phyloP scores from a whole-genome alignment of 2,329 filamentous ascomycete species.

The Cladophialophora yegresii region DNA sequence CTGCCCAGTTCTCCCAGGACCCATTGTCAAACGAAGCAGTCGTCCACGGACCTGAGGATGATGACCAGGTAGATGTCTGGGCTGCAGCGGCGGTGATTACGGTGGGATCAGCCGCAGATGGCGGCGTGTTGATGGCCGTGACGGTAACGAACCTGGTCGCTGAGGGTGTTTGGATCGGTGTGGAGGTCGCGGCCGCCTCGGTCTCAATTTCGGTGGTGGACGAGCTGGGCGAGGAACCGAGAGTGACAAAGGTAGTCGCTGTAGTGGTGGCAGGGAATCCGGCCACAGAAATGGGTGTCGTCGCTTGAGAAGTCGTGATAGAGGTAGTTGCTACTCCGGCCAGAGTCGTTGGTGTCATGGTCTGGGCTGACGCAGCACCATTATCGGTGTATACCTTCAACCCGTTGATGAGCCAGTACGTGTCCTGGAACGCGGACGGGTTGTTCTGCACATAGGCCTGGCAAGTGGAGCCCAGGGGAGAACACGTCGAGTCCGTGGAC shows the following conservation, averaged over 20 bases:
- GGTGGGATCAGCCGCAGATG: background rate
- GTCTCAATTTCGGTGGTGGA: background rate
- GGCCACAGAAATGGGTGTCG: background rate
- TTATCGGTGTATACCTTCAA: constrained; percentile 33
- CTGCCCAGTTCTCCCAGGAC: background rate
- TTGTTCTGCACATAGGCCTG: constrained; percentile 70
- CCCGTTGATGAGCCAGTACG: constrained; percentile 50
- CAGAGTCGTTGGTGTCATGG: too few relatives aligned
- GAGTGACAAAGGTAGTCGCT: constrained; percentile 5
- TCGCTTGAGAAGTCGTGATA: background rate
- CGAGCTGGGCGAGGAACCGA: background rate
- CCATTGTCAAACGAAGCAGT: background rate
- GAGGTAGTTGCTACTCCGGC: constrained; percentile 4
- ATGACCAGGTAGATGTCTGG: background rate
- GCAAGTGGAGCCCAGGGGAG: constrained; percentile 65
- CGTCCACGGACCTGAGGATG: background rate
- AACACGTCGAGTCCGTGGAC: constrained; percentile 60
- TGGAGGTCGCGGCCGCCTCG: too few relatives aligned
- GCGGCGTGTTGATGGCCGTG: background rate
- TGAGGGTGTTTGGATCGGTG: background rate
- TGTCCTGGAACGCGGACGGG: constrained; percentile 67
- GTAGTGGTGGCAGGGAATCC: background rate
- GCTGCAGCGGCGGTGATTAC: background rate
- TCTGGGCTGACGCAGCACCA: constrained; percentile 15
- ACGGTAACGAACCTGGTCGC: background rate